These are phyloP conservation scores for Termitomyces sp. DNA, from an alignment of 768 basidiomycete species.

Conservation along the genomic window DNA sequence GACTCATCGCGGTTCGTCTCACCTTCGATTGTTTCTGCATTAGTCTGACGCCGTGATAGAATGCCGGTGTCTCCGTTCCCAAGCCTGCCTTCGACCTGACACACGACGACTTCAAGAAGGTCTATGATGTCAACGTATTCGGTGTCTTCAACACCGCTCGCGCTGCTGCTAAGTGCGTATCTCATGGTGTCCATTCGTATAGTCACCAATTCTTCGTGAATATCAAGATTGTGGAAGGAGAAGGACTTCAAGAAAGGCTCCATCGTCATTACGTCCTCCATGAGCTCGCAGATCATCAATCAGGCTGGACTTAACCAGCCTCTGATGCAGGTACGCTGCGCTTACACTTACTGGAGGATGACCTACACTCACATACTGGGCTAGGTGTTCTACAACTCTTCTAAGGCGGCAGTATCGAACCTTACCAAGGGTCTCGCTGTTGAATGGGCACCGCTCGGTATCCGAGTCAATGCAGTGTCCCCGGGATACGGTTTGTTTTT, in stretches of 20 bases:
- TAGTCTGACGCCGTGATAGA: slow-evolving; percentile 27
- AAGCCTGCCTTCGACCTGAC: slow-evolving; percentile 59
- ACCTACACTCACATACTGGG: background rate
- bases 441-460: slow-evolving; percentile 53
- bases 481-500: slow-evolving; percentile 52
- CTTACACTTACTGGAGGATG: no score
- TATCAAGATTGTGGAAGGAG: slow-evolving; percentile 41
- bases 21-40: background rate
- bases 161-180: slow-evolving; percentile 49
- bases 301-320: slow-evolving; percentile 39
- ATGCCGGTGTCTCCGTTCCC: slow-evolving; percentile 59
- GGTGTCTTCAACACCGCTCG: slow-evolving; percentile 65
- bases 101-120: slow-evolving; percentile 48
- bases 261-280: slow-evolving; percentile 63
- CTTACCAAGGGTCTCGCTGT: slow-evolving; percentile 56
- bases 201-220: background rate
- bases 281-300: slow-evolving; percentile 68
- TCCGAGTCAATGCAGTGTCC: slow-evolving; percentile 58
- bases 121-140: slow-evolving; percentile 59
- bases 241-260: slow-evolving; percentile 36
- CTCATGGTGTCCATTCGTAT: no score
- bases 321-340: slow-evolving; percentile 42
- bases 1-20: slow-evolving; percentile 50
- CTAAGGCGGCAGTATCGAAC: slow-evolving; percentile 62
- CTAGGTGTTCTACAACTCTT: slow-evolving; percentile 58